Percentiles rank a stretch among this genome's conserved stretches.
Evolutionary conservation across 2,329 filamentous ascomycete species (phyloP).

Genomic region (Cryphonectria nitschkei): DNA sequence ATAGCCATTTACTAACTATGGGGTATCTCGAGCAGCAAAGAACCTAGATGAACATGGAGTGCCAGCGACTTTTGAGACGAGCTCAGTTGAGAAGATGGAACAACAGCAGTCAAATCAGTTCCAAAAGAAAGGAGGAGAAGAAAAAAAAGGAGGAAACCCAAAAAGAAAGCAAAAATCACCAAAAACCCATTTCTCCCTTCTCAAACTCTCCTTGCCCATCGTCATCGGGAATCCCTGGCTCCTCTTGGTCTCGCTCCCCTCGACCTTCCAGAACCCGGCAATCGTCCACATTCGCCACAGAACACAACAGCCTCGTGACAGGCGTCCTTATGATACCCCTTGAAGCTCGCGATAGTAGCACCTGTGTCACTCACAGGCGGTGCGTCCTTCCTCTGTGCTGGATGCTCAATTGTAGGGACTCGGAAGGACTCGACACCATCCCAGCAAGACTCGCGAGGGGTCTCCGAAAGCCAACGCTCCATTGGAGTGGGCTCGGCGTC

Average conservation of each 20-base stretch:
- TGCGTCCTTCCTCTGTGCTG: not conserved
- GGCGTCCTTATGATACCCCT: not conserved
- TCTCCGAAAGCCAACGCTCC: constrained; percentile 16
- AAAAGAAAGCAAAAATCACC: not conserved
- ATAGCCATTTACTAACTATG: not conserved
- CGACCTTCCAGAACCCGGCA: not conserved
- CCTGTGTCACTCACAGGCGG: constrained; percentile 12
- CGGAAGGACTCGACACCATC: not conserved
- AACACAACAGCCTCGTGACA: not conserved
- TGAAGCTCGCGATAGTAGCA: not conserved
- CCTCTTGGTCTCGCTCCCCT: not conserved
- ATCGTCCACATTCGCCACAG: not conserved
- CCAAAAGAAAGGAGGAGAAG: not conserved
- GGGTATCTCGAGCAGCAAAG: not conserved
- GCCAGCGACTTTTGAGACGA: not conserved
- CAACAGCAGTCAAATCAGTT: not conserved
- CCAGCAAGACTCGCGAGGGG: constrained; percentile 1
- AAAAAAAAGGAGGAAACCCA: not conserved
- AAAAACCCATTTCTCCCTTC: not conserved
- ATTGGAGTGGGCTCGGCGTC: not conserved
- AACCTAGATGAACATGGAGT: not conserved
- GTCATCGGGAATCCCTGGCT: not conserved
- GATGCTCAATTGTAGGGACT: not conserved
- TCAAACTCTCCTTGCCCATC: not conserved
- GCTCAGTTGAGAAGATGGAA: not conserved